These are phyloP conservation scores for Pythium scleroteichum DNA, from an alignment of 352 stramenopile genomes.

Conservation along the genomic window DNA sequence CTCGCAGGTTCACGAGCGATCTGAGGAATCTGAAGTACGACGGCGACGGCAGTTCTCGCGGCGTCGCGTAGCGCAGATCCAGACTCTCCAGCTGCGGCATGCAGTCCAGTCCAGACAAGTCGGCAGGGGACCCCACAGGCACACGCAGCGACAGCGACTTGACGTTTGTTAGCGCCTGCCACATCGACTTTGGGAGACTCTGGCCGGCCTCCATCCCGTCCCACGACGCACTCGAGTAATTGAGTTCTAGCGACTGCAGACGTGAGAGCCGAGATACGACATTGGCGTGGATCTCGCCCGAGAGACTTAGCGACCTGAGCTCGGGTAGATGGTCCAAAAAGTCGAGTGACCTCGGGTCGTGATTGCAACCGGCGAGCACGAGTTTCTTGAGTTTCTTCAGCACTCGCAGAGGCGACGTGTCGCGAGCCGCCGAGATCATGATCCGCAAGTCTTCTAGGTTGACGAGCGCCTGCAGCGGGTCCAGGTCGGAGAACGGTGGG, in stretches of 20 bases:
- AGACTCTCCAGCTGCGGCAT: slow-evolving; percentile 11
- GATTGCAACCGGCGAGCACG: slow-evolving; percentile 13
- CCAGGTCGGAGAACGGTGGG: slow-evolving; percentile 18
- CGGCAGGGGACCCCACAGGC: slow-evolving; percentile 10
- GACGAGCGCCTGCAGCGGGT: slow-evolving; percentile 4
- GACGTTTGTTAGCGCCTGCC: slow-evolving; percentile 1
- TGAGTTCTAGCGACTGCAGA: slow-evolving; percentile 7
- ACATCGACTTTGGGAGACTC: slow-evolving; percentile 10
- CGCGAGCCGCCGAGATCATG: slow-evolving; percentile 7
- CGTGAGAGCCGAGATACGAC: slow-evolving; percentile 5
- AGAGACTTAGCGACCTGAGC: slow-evolving; percentile 11
- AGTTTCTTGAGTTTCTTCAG: slow-evolving; percentile 13
- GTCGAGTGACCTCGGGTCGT: slow-evolving; percentile 12
- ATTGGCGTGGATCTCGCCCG: slow-evolving; percentile 12
- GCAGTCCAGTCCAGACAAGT: slow-evolving; percentile 5
- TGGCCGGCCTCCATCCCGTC: background rate
- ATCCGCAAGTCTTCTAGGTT: slow-evolving; percentile 16
- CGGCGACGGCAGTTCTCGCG: slow-evolving; percentile 5
- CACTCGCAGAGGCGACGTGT: slow-evolving; percentile 13
- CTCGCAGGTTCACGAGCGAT: slow-evolving; percentile 6
- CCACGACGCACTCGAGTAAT: slow-evolving; percentile 12
- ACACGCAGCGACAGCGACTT: slow-evolving; percentile 13
- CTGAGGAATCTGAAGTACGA: slow-evolving; percentile 17
- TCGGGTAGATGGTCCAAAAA: slow-evolving; percentile 12
- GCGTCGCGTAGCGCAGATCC: slow-evolving; percentile 19